Percentiles rank a stretch among this genome's conserved stretches.
phyloP scores from a whole-genome alignment of 768 basidiomycete genomes.

The Strobilomyces dryophilus region DNA sequence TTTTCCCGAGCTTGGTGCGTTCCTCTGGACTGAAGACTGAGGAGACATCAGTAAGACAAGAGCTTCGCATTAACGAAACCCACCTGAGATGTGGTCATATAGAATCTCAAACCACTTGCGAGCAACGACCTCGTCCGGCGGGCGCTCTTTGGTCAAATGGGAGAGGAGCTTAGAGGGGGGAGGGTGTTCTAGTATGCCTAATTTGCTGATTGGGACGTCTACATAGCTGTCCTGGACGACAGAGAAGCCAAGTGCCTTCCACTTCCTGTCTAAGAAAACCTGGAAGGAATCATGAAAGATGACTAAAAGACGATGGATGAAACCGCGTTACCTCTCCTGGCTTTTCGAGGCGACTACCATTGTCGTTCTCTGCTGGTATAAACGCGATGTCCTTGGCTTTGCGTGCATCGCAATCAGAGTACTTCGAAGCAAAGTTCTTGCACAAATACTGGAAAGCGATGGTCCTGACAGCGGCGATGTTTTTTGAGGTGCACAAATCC shows the following conservation, averaged over 20 bases:
- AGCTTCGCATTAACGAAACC: not conserved
- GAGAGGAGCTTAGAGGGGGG: not conserved
- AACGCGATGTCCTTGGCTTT: not conserved
- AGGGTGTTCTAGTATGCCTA: not conserved
- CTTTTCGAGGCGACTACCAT: not conserved
- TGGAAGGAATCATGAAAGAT: not conserved
- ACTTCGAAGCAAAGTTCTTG: not conserved
- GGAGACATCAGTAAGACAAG: not conserved
- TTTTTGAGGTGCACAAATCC: not conserved
- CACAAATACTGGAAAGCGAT: not conserved
- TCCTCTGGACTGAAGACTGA: not conserved
- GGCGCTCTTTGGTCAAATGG: not conserved
- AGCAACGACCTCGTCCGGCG: not conserved
- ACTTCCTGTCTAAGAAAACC: not conserved
- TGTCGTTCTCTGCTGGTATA: not conserved
- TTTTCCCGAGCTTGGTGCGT: not conserved
- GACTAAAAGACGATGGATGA: no score
- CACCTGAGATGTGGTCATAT: not conserved
- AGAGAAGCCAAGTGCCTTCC: conserved; percentile 1
- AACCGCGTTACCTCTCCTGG: not conserved
- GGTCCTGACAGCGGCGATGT: not conserved
- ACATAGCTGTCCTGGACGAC: not conserved
- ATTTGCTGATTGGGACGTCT: not conserved
- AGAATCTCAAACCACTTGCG: not conserved
- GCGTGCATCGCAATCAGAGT: not conserved